Evolutionary conservation across 768 basidiomycete species (phyloP).

Genomic region (Russula abietina): DNA sequence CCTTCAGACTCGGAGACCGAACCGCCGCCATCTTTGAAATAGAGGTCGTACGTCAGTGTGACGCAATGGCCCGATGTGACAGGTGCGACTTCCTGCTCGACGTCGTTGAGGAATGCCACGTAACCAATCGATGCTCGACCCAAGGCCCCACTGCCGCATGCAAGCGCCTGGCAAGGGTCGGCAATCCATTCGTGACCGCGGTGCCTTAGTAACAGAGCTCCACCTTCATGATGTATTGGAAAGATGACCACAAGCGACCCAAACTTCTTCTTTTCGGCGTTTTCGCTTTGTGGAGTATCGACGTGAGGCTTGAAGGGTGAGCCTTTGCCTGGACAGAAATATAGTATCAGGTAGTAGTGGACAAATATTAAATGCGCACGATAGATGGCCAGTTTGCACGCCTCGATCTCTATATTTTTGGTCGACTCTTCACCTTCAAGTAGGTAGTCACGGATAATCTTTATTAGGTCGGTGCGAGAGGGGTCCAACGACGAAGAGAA

Average conservation of each 20-base stretch:
- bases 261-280: no score
- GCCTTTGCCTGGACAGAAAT: not conserved
- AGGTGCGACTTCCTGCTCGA: no score
- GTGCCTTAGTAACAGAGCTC: conserved; percentile 37
- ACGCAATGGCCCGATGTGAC: conserved; percentile 32
- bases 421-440: not conserved
- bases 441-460: not conserved
- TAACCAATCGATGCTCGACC: conserved; percentile 24
- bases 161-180: no score
- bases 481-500: not conserved
- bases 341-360: not conserved
- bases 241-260: not conserved
- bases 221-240: conserved; percentile 40
- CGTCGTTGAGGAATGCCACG: conserved; percentile 34
- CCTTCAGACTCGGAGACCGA: no score
- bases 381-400: not conserved
- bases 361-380: not conserved
- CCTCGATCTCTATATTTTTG: not conserved
- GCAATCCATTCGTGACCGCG: not conserved
- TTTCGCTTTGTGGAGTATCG: not conserved
- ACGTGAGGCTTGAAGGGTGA: not conserved
- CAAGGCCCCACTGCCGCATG: not conserved
- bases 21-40: conserved; percentile 20
- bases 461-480: not conserved
- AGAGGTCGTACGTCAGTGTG: conserved; percentile 41